phyloP scores from a whole-genome alignment of 2,329 filamentous ascomycete species.

The Akanthomyces muscarius region DNA sequence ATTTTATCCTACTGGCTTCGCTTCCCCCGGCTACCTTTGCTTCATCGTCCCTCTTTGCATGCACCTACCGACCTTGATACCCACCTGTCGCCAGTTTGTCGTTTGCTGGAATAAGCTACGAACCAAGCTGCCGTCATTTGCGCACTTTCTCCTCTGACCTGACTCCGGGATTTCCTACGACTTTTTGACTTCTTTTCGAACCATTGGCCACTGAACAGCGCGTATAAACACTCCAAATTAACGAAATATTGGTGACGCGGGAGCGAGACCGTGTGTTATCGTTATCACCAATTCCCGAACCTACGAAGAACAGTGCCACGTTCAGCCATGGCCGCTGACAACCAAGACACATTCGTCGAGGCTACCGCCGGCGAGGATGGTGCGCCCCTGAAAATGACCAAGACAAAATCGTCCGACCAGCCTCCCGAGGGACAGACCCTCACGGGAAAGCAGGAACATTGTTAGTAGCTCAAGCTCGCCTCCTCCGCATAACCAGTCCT shows the following conservation, averaged over 20 bases:
- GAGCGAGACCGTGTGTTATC: not conserved
- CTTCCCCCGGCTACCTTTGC: not conserved
- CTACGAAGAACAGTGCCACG: not conserved
- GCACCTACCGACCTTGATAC: not conserved
- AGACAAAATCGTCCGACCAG: conserved; percentile 19
- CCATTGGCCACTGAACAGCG: not conserved
- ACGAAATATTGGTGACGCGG: not conserved
- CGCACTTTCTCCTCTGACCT: not conserved
- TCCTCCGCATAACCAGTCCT: not conserved
- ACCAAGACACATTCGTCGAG: conserved; percentile 23
- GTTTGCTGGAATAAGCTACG: not conserved
- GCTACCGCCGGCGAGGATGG: conserved; percentile 22
- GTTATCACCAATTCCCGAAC: not conserved
- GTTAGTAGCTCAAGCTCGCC: conserved; percentile 47
- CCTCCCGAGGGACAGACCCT: conserved; percentile 50
- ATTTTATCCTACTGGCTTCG: not conserved
- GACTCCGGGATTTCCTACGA: not conserved
- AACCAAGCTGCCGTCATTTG: not conserved
- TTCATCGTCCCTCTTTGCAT: not conserved
- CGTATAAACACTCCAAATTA: not conserved
- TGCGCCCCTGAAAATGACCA: conserved; percentile 17
- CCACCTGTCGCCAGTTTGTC: not conserved
- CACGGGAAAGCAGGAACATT: conserved; percentile 97
- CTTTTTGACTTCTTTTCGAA: not conserved
- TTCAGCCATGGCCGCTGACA: conserved; percentile 28